Evolutionary conservation across 1,284 basidiomycete species (phyloP).

Genomic region (Erythrobasidium hasegawianum): DNA sequence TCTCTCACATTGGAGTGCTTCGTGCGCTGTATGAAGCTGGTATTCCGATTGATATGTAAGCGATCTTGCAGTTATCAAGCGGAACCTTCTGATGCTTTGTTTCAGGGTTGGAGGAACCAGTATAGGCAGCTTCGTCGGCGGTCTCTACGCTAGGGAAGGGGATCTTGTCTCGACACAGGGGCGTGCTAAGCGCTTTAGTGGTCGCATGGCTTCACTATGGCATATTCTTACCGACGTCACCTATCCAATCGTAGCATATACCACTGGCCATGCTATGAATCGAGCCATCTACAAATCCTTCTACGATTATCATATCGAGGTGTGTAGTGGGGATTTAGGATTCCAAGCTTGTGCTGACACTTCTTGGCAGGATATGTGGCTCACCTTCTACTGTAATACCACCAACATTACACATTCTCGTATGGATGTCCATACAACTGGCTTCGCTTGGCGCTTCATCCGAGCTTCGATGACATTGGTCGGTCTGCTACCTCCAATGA

Average conservation of each 20-base stretch:
- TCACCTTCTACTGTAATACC: conserved; percentile 96
- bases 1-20: conserved; percentile 87
- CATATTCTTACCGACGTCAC: conserved; percentile 91
- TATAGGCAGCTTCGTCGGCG: conserved; percentile 92
- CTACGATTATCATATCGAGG: conserved; percentile 88
- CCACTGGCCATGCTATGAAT: conserved; percentile 87
- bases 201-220: conserved; percentile 90
- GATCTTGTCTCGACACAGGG: conserved; percentile 82
- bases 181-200: conserved; percentile 85
- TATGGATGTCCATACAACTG: conserved; percentile 87
- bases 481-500: conserved; percentile 88
- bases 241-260: conserved; percentile 95
- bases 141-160: conserved; percentile 88
- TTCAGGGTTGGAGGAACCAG: conserved; percentile 65
- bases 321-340: conserved; percentile 3
- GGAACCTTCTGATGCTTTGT: conserved; percentile 59
- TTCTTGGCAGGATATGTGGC: conserved; percentile 74
- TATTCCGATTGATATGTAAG: conserved; percentile 76
- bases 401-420: conserved; percentile 96
- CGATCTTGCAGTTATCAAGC: neutral
- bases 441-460: conserved; percentile 54
- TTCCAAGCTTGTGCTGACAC: neutral
- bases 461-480: conserved; percentile 98
- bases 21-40: conserved; percentile 85
- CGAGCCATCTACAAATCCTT: conserved; percentile 80